Evolutionary conservation across 75 land plant genomes (phyloP).

Genomic region (Isoetes taiwanensis): DNA sequence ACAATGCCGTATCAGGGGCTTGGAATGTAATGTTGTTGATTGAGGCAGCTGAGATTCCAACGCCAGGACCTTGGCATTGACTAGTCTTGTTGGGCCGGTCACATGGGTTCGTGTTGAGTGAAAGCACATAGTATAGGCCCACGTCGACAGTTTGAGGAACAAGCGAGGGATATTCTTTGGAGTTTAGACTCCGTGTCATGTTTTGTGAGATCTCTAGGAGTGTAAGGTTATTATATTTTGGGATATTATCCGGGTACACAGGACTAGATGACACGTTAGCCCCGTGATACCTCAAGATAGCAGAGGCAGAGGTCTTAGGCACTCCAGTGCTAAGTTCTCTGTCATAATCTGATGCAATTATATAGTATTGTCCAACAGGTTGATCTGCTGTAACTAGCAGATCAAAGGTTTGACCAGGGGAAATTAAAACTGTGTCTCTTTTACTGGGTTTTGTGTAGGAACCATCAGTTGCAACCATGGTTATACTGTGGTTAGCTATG

Average conservation of each 20-base stretch:
- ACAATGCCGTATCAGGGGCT: slow-evolving; percentile 32
- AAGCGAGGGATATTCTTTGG: slow-evolving; percentile 4
- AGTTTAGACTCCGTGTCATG: too few relatives aligned
- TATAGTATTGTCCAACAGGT: slow-evolving; percentile 26
- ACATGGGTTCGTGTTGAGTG: slow-evolving; percentile 14
- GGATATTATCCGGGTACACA: not conserved
- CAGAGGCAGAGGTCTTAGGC: slow-evolving; percentile 49
- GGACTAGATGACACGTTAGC: too few relatives aligned
- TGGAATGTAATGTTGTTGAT: slow-evolving; percentile 61
- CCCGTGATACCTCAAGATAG: slow-evolving; percentile 35
- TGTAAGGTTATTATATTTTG: not conserved
- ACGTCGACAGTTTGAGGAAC: slow-evolving; percentile 18
- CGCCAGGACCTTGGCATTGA: too few relatives aligned
- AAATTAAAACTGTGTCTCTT: slow-evolving; percentile 30
- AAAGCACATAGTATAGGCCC: slow-evolving; percentile 22
- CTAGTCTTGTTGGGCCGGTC: not conserved
- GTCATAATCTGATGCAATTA: slow-evolving; percentile 25
- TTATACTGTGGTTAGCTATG: slow-evolving; percentile 36
- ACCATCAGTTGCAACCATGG: slow-evolving; percentile 46
- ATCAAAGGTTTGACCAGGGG: slow-evolving; percentile 53
- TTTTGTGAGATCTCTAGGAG: too few relatives aligned
- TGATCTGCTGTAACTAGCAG: slow-evolving; percentile 34
- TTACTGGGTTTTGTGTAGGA: slow-evolving; percentile 40
- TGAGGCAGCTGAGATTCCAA: slow-evolving; percentile 31
- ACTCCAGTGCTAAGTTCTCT: slow-evolving; percentile 22